phyloP scores from a whole-genome alignment of 441 rosid species.

The Jatropha podagrica region DNA sequence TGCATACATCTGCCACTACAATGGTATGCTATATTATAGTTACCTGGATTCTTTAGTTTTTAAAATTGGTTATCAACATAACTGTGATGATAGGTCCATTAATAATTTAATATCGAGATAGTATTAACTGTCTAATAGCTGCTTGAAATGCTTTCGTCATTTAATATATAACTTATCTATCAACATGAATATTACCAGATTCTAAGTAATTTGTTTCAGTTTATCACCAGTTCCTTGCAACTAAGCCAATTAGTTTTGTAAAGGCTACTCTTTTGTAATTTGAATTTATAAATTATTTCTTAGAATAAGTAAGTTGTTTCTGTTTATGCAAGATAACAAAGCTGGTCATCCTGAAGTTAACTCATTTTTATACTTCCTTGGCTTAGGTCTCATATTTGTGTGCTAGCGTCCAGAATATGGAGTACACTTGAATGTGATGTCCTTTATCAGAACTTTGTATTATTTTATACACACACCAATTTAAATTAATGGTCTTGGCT shows the following conservation, averaged over 20 bases:
- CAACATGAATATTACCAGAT: background rate
- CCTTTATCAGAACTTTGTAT: background rate
- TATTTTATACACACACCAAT: background rate
- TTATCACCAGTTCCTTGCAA: background rate
- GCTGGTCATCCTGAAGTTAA: background rate
- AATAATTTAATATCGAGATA: background rate
- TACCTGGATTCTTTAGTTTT: background rate
- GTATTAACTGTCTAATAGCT: background rate
- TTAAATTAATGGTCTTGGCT: background rate
- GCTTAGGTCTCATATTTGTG: background rate
- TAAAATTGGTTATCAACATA: background rate
- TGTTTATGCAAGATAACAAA: background rate
- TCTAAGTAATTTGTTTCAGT: conserved; percentile 8
- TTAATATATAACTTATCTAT: background rate
- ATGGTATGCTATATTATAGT: conserved; percentile 47
- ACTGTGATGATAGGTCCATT: conserved; percentile 1
- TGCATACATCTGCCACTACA: conserved; percentile 93
- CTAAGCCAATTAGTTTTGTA: background rate
- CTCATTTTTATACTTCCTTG: background rate
- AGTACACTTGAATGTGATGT: background rate
- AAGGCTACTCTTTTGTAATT: background rate
- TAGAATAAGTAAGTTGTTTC: background rate
- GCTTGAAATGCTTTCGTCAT: conserved; percentile 1
- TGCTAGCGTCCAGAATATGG: background rate
- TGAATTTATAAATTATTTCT: conserved; percentile 1